Evolutionary conservation across 78 protist genomes (phyloP), one percentile per base, ranked within the genome.

Genomic region (Dictyostelium discoideum): DNA sequence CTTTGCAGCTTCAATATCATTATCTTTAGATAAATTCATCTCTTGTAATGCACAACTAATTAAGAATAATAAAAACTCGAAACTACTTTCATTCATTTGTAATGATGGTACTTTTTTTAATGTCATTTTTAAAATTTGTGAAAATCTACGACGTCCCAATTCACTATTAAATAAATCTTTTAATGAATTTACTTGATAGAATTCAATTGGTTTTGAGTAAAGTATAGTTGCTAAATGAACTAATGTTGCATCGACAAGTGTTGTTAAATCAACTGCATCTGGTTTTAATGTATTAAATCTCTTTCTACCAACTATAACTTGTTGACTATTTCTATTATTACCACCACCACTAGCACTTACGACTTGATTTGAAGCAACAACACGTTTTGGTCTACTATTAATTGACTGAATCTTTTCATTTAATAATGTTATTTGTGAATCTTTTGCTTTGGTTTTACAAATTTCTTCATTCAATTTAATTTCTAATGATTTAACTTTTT

Each of bases 251-350:
- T 88, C 93, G 0, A 88, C 86, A 48, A 88, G 73, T 57, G 86
- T 42, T 5, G 83, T 88, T 18, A 74, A 37, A 65, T 88, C 93
- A 29, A 65, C 1, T 14, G 48, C 46, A 48, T 88, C 93, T 7
- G 93, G 87, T 46, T 69, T 80, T 14, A 88, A 39, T 32, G 93
- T 88, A 65, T 78, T 60, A 24, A 80, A 88, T 88, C 93, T 88
- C 82, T 88, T 88, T 67, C 69, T 88, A 40, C 93, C 93, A 10
- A 88, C 86, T 22, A 88, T 32, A n/a, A 88, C 22, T 16, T 87
- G 93, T 10, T 65, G 57, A 37, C 48, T 18, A 42, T 24, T 79
- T 60, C 69, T 60, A 60, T 5, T 40, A 77, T 18, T 37, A 18
- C 9, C 40, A 9, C 14, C 11, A 32, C 32, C 20, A 3, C 6